Evolutionary conservation across 2,329 filamentous ascomycete species (phyloP).

Genomic region (Microdochium nivale): DNA sequence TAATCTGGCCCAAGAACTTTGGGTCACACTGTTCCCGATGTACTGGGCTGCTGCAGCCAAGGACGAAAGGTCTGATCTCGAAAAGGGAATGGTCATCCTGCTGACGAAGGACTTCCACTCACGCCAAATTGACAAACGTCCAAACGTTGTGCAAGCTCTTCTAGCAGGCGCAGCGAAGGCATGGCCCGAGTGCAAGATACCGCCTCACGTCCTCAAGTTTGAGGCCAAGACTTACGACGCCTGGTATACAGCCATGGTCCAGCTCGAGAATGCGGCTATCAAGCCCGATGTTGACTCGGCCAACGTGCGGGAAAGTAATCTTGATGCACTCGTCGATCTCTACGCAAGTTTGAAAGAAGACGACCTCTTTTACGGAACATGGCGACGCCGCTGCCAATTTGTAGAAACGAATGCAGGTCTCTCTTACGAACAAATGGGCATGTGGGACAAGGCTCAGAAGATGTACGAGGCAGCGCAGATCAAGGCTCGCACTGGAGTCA

Average conservation of each 20-base stretch:
- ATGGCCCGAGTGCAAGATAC: constrained; percentile 82
- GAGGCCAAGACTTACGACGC: constrained; percentile 88
- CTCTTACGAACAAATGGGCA: constrained; percentile 96
- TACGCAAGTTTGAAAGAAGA: constrained; percentile 90
- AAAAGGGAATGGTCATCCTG: constrained; percentile 82
- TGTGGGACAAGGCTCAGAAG: constrained; percentile 98
- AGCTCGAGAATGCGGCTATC: constrained; percentile 83
- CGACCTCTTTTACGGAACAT: constrained; percentile 94
- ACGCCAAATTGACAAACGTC: constrained; percentile 86
- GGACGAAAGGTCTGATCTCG: constrained; percentile 83
- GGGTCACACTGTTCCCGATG: constrained; percentile 84
- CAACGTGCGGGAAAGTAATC: constrained; percentile 81
- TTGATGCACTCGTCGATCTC: constrained; percentile 90
- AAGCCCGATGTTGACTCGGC: constrained; percentile 77
- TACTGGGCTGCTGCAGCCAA: constrained; percentile 84
- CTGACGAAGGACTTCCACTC: constrained; percentile 94
- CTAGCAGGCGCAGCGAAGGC: constrained; percentile 80
- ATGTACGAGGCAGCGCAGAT: constrained; percentile 96
- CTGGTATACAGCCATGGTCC: constrained; percentile 91
- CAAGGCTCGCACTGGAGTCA: constrained; percentile 90
- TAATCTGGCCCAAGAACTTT: constrained; percentile 77
- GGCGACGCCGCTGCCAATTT: constrained; percentile 90
- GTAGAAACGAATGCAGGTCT: constrained; percentile 95
- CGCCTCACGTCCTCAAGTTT: constrained; percentile 93
- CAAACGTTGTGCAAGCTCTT: constrained; percentile 90